Evolutionary conservation across 306 rosid species (phyloP), one percentile per base, ranked within the genome.

Genomic region (Carpinus fangiana): DNA sequence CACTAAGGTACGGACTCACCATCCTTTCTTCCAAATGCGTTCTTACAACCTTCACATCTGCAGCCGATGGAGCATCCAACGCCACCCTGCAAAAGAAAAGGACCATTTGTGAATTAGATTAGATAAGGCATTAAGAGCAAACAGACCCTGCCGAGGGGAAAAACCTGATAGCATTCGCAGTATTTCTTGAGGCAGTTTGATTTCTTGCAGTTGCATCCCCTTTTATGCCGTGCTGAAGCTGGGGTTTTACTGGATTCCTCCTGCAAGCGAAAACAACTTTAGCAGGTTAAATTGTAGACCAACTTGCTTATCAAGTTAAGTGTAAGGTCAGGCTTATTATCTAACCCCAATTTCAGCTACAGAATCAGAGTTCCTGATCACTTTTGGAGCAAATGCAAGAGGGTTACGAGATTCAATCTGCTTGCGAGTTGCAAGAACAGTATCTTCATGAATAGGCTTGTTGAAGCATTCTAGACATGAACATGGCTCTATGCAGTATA

Each of bases 321-420:
- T 76, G 53, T 0, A 72, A 66, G 45, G 77, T 68, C 2, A 23
- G 81, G 31, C 20, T 65, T 47, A 51, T 74, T 77, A 74, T 67
- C 96, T 57, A 10, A 94, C 98, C 97, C 88, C 91, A 76, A 66
- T 71, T 76, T 94, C 92, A 78, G 97, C 86, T 21, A 70, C 82
- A 62, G 88, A 69, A 72, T 90, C 94, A 57, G 93, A 79, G 84
- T 67, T 86, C 80, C 92, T 74, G 12, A 90, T 88, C 81, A 90
- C 96, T 91, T 92, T 92, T 11, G 98, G 98, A 86, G 98, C 93
- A 90, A 96, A 96, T 54, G 99, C 99, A 80, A 89, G 96, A 7
- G 98, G 98, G 75, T 94, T 90, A 72, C 96, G 94, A 78, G 96
- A 92, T 84, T 90, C 91, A 3, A 90, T 92, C 86, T 91, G 94